Evolutionary conservation across 768 basidiomycete genomes (phyloP).

Genomic region (Rubroboletus satanas): DNA sequence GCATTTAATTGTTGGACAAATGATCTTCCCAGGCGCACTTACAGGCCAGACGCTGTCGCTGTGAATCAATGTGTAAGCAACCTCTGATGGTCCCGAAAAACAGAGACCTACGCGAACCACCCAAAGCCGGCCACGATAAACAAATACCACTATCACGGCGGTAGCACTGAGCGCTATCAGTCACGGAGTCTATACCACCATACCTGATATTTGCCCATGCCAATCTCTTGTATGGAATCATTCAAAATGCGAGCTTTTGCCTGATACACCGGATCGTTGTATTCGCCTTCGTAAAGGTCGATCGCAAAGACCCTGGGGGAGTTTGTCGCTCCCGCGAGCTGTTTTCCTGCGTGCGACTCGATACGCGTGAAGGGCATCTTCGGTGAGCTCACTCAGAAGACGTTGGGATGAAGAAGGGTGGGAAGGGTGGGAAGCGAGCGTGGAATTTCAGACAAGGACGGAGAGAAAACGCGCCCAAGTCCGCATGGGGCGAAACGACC

Average conservation of each 20-base stretch:
- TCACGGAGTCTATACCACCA: background rate
- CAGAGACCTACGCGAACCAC: slow-evolving; percentile 37
- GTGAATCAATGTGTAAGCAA: background rate
- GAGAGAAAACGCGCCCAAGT: background rate
- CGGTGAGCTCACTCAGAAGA: background rate
- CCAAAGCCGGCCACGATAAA: slow-evolving; percentile 40
- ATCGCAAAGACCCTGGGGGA: background rate
- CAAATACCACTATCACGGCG: slow-evolving; percentile 32
- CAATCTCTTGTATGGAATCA: slow-evolving; percentile 47
- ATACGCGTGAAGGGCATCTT: background rate
- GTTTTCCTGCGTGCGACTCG: background rate
- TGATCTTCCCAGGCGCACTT: slow-evolving; percentile 2
- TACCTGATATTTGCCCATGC: slow-evolving; percentile 57
- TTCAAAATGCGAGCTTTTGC: slow-evolving; percentile 48
- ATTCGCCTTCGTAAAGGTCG: slow-evolving; percentile 35
- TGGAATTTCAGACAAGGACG: background rate
- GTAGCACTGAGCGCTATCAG: background rate
- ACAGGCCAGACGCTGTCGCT: slow-evolving; percentile 41
- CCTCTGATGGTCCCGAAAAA: too few species aligned
- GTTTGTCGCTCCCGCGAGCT: background rate
- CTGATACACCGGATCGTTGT: slow-evolving; percentile 44
- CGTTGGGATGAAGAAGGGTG: background rate
- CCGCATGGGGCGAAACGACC: too few species aligned
- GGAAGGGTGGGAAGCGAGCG: background rate
- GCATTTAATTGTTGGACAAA: background rate